Conservation (phyloP, 805 yeast species). For the Candida khao-thaluensis region DNA sequence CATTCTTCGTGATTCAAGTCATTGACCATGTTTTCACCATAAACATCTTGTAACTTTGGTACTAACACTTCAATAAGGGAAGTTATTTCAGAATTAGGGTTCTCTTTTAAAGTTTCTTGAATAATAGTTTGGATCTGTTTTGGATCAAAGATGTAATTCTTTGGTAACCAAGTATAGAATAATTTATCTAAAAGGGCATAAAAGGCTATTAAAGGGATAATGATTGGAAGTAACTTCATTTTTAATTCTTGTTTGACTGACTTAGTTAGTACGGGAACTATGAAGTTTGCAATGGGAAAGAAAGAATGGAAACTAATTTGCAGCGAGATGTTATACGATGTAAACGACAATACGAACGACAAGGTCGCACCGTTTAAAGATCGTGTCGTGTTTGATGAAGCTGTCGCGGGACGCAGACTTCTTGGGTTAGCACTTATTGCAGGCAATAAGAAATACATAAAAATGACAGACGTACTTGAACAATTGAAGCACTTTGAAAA, state of each 20-base stretch:
- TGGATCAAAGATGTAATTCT: conserved; percentile 68
- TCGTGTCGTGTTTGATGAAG: no score
- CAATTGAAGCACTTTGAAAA: conserved; percentile 7
- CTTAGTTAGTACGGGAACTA: background rate
- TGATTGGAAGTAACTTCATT: conserved; percentile 28
- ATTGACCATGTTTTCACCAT: conserved; percentile 69
- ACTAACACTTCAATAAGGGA: conserved; percentile 64
- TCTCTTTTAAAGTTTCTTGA: conserved; percentile 49
- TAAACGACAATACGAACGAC: background rate
- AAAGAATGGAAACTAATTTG: no score
- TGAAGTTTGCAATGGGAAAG: no score
- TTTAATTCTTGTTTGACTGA: background rate
- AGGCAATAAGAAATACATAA: background rate
- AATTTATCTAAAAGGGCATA: conserved; percentile 31
- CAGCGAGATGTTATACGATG: background rate
- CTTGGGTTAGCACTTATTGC: background rate
- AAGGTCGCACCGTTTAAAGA: background rate
- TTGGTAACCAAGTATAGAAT: conserved; percentile 64
- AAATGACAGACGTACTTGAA: background rate
- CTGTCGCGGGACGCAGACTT: no score
- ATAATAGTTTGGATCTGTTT: conserved; percentile 57
- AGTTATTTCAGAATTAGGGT: conserved; percentile 60
- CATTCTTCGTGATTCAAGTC: conserved; percentile 76
- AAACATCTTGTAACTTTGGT: conserved; percentile 53
- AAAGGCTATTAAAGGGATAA: conserved; percentile 22